Base-by-base conservation (phyloP, 306 rosid genomes). In the Parietaria judaica region DNA sequence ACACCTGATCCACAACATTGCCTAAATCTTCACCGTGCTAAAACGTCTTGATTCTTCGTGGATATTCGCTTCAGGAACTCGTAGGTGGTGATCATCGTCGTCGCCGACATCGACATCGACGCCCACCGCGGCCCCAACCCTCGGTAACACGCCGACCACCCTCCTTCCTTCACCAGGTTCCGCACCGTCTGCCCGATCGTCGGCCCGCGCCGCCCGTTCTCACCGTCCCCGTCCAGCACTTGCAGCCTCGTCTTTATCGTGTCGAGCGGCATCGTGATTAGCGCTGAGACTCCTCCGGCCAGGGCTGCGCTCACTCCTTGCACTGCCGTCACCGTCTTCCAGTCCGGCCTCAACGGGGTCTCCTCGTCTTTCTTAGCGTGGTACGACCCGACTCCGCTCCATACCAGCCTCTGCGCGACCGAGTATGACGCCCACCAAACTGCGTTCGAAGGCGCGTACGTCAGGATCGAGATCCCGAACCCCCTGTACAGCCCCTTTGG, bases 361-460 rank as follows among this genome's bases (percentile, higher is more conserved):
- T 70, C 77, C 9, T 48, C 79, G 16, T 70, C 74, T 65, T 80
- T 86, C 81, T 77, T 83, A 66, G 72, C 36, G 54, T 52, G 17
- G 62, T 83, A 76, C 63, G 53, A 67, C 34, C 97, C 87, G 44
- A 84, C 67, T 71, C 97, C 97, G 46, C 76, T 77, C 97, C 97
- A 86, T 6, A 89, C 81, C 72, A 82, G 58, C 62, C 95, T 73
- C 51, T 89, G 97, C 1, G 87, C 68, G 64, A 84, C 86, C 63
- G 86, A 86, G 72, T 89, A 89, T 0, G 97, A 84, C 6, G 92
- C 97, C 97, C 97, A 89, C 97, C 97, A 89, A 43, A 89, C 79
- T 0, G 97, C 97, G 77, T 86, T 89, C 4, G 89, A 82, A 14
- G 97, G 97, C 3, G 95, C 95, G 63, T 89, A 82, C 0, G 97